phyloP scores from a whole-genome alignment of 371 early-diverging fungal species.

The Coemansia sp. region DNA sequence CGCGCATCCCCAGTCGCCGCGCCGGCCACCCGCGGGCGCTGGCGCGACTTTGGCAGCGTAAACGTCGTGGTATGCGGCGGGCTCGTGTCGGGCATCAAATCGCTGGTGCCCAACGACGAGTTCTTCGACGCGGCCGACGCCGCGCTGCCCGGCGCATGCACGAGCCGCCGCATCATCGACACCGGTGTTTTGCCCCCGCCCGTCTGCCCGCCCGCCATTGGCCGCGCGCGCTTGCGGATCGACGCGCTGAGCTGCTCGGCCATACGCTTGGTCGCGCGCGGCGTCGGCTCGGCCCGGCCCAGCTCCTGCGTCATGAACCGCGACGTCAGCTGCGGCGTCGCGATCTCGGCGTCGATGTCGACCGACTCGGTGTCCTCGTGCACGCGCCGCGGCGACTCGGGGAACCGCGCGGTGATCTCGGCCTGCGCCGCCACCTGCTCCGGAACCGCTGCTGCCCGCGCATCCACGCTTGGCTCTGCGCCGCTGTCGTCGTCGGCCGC shows the following conservation, averaged over 20 bases:
- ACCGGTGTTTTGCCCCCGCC: slow-evolving; percentile 23
- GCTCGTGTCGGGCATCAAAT: slow-evolving; percentile 48
- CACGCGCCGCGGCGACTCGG: not conserved
- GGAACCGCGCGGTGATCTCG: slow-evolving; percentile 42
- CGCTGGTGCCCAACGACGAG: slow-evolving; percentile 43
- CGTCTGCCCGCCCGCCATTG: not conserved
- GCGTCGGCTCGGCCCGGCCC: slow-evolving; percentile 3
- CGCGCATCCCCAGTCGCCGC: not conserved
- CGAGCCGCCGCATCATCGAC: slow-evolving; percentile 38
- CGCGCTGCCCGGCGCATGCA: slow-evolving; percentile 29
- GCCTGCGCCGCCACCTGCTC: slow-evolving; percentile 13
- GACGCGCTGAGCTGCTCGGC: slow-evolving; percentile 33
- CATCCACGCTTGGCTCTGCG: not conserved
- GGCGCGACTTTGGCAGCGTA: slow-evolving; percentile 37
- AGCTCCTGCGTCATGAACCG: slow-evolving; percentile 47
- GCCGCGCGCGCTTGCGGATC: slow-evolving; percentile 21
- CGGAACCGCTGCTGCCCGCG: too few species aligned
- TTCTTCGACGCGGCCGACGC: slow-evolving; percentile 32
- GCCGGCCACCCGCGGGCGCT: not conserved
- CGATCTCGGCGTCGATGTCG: slow-evolving; percentile 42
- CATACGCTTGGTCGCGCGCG: slow-evolving; percentile 26
- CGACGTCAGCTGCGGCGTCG: slow-evolving; percentile 44
- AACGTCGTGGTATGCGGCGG: slow-evolving; percentile 45
- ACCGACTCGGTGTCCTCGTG: slow-evolving; percentile 17
- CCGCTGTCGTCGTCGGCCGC: slow-evolving; percentile 17